phyloP scores from a whole-genome alignment of 129 eudicot species.

The Helianthus annuus region DNA sequence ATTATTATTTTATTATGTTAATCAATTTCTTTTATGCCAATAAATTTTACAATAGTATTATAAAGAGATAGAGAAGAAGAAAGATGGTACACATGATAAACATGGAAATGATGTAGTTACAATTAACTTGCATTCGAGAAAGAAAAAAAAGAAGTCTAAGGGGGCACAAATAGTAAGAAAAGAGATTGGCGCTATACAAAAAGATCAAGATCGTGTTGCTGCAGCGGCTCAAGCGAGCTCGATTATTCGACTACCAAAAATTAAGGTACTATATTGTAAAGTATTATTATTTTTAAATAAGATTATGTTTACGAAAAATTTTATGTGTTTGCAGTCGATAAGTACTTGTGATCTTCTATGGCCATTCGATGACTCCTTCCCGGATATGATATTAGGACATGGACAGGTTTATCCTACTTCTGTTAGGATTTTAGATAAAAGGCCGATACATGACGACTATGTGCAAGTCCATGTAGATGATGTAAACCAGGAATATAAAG shows the following conservation, averaged over 20 bases:
- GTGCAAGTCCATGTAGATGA: background rate
- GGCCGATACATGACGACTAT: background rate
- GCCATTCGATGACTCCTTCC: background rate
- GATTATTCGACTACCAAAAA: background rate
- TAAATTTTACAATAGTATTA: background rate
- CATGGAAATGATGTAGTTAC: background rate
- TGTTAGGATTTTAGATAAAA: background rate
- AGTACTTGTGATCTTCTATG: background rate
- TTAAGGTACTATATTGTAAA: background rate
- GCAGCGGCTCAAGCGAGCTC: background rate
- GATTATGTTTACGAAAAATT: background rate
- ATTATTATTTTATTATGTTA: background rate
- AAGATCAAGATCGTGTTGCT: background rate
- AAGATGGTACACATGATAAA: background rate
- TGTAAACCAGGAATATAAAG: background rate
- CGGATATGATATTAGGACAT: background rate
- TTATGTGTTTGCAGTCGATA: background rate
- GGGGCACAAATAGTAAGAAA: background rate
- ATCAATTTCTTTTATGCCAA: background rate
- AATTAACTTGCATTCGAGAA: background rate
- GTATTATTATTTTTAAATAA: background rate
- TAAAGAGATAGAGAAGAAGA: background rate
- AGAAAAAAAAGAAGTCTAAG: background rate
- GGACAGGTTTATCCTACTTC: background rate
- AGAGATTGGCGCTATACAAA: background rate